These are phyloP conservation scores for Sanguinoderma infundibulare DNA, from an alignment of 1,284 basidiomycete species.

Conservation along the genomic window DNA sequence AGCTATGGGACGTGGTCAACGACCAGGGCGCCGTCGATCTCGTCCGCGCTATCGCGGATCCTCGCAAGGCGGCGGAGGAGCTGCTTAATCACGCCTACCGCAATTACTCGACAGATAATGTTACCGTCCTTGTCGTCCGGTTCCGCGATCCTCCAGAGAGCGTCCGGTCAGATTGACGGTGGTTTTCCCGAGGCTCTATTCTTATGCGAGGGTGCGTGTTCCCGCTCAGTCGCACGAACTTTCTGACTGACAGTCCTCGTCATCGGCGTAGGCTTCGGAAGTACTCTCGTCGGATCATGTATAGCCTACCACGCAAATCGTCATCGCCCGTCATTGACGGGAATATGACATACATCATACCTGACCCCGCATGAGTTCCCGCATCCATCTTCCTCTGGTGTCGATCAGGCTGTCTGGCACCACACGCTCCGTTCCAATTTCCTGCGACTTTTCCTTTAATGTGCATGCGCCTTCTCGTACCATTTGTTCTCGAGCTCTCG, in stretches of 20 bases:
- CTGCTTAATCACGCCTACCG: slow-evolving; percentile 87
- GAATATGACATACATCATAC: slow-evolving; percentile 12
- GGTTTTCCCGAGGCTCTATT: slow-evolving; percentile 16
- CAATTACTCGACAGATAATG: slow-evolving; percentile 92
- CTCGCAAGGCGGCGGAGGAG: slow-evolving; percentile 81
- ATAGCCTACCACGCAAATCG: slow-evolving; percentile 22
- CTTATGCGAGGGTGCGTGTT: slow-evolving; percentile 19
- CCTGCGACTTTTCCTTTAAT: slow-evolving; percentile 7
- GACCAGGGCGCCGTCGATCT: slow-evolving; percentile 94
- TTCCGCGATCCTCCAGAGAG: slow-evolving; percentile 56
- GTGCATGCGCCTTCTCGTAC: not conserved
- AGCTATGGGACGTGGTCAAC: slow-evolving; percentile 97
- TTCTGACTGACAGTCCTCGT: not conserved
- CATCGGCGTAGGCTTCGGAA: slow-evolving; percentile 19
- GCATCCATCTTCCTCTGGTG: not conserved
- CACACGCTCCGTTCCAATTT: slow-evolving; percentile 2
- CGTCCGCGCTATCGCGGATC: slow-evolving; percentile 74
- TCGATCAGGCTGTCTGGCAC: not conserved
- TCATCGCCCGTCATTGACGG: slow-evolving; percentile 20
- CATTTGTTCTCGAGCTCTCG: not conserved
- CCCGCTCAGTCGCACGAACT: not conserved
- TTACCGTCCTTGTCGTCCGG: slow-evolving; percentile 79
- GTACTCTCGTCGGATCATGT: slow-evolving; percentile 19
- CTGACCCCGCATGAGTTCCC: slow-evolving; percentile 4
- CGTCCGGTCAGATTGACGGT: slow-evolving; percentile 22